Base-by-base conservation (phyloP, 2,329 filamentous ascomycete genomes). In the Diaporthe citriasiana region DNA sequence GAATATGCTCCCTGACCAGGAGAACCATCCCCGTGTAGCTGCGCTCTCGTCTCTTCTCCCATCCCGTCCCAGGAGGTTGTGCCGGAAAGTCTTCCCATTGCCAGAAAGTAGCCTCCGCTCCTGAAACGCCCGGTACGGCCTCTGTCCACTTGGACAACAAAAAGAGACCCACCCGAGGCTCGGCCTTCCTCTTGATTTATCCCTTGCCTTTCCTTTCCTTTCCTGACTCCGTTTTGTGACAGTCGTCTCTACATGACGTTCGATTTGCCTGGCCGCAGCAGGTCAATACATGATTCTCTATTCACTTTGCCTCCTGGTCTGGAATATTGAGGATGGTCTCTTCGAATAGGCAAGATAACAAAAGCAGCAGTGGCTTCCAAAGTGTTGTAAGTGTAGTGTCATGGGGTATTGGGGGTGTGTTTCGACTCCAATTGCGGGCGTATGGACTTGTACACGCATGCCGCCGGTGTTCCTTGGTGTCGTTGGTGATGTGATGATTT, bases 371-470 rank as follows among this genome's bases (percentile, higher is more conserved):
- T 71, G 72, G 57, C 69, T 70, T 75, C 56, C 69, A 72, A 73
- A 56, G 73, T 57, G 76, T 53, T 78, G 76, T 80, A 74, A 60
- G 76, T 78, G 73, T 75, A 69, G 77, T 78, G 77, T 74, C 76
- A 45, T 76, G 75, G 76, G 76, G 71, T 73, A 74, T 75, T 76
- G 47, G 70, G 79, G 78, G 77, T 72, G 70, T 73, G 35, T 27
- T 35, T 79, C 78, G 76, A 78, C 78, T 82, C 80, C 80, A 77
- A 80, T 79, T 79, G 51, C 59, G 51, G 56, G 75, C 77, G 74
- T 74, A 79, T 75, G 74, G 72, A 70, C 79, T 76, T 80, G 81
- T 82, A 81, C 82, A 81, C 80, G 80, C 76, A 78, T 79, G 73
- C 77, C 77, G 76, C 78, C 74, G 72, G 76, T 77, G 59, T 73